Base-by-base conservation (phyloP, 164 flowering plant species). In the Aristolochia contorta region DNA sequence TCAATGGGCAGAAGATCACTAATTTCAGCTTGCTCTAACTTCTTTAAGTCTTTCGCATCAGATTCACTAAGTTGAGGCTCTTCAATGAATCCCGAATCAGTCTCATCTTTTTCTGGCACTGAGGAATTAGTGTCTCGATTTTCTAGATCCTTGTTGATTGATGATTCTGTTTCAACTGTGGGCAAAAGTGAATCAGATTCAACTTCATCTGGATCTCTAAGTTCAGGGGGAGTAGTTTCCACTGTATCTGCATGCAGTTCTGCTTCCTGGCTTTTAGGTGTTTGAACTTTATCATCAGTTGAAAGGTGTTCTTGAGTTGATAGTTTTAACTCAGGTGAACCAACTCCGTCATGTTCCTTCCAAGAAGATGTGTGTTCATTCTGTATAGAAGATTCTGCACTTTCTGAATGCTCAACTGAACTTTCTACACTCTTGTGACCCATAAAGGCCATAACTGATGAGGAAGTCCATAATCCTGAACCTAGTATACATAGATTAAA, bases 401-500 rank as follows among this genome's bases (percentile, higher is more conserved):
- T 61, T 37, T 67, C 77, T 9, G 69, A 60, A 24, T 79, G 58
- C 59, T 81, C 86, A 56, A n/a, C 71, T 54, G 51, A 46, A 69
- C 57, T 63, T 37, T 83, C 91, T 47, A 54, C 86, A 58, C 70
- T 74, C 73, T 73, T 89, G 0, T 87, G 82, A 49, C 97, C 96
- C 87, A 84, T 86, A 74, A 87, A 84, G 47, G 94, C 74, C 84
- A 82, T 87, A 59, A 87, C 84, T 13, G 83, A 69, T 23, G 80
- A 47, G 30, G 82, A 68, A 56, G 92, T 71, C 92, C 90, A 85
- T 72, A 79, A 49, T 61, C 86, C 88, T 43, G 93, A 78, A 74
- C 82, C 86, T 87, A 73, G 32, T 62, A 48, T 6, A n/a, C n/a
- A 23, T 30, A 58, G 19, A 69, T 0, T 50, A 19, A 24, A 58